Conservation (phyloP, 78 protist species). For the Pigoraptor vietnamica region DNA sequence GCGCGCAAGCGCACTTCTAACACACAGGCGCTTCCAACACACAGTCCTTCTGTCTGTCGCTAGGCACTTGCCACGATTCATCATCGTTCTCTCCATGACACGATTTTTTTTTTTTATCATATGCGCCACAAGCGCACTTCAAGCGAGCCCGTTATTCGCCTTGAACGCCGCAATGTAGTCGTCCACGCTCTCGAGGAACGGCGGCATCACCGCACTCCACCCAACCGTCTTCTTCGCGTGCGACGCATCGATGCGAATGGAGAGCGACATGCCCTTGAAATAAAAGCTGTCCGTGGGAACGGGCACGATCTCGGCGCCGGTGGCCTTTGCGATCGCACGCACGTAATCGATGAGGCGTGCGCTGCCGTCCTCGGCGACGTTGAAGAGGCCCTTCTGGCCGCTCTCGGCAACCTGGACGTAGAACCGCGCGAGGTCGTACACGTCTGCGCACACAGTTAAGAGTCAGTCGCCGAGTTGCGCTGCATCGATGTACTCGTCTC, state of each 20-base stretch:
- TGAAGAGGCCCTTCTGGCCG: background rate
- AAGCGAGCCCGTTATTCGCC: background rate
- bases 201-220: background rate
- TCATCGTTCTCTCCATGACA: too few species aligned
- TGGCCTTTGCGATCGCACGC: background rate
- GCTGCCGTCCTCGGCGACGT: background rate
- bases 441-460: background rate
- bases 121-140: background rate
- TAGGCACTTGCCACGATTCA: too few species aligned
- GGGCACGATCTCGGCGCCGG: background rate
- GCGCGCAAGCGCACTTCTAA: too few species aligned
- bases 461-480: too few species aligned
- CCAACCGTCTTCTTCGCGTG: background rate
- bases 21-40: too few species aligned
- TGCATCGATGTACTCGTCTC: too few species aligned
- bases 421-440: background rate
- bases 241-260: background rate
- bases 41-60: too few species aligned
- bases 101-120: too few species aligned
- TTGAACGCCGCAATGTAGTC: background rate
- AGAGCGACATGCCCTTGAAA: background rate
- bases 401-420: background rate
- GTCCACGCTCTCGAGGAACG: background rate
- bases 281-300: background rate
- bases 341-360: background rate